These are phyloP conservation scores for Lasiodiplodia citricola DNA, from an alignment of 2,329 filamentous ascomycete genomes.

Conservation along the genomic window DNA sequence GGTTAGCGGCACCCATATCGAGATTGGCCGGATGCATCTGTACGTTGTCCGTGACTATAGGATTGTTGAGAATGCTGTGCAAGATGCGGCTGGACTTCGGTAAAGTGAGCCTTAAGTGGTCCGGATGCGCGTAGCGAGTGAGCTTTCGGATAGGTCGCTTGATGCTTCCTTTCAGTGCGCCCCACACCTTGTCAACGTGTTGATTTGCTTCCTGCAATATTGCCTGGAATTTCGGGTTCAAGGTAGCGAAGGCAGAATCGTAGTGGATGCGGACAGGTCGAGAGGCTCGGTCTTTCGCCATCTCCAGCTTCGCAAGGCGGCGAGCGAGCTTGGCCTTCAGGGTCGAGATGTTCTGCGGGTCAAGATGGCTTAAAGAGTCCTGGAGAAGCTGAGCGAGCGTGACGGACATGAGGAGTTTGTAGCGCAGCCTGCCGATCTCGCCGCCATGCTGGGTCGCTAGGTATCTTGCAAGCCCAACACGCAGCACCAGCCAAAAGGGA, in stretches of 20 bases:
- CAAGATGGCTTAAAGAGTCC: conserved; percentile 40
- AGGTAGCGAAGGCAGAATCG: conserved; percentile 35
- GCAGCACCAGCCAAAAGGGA: conserved; percentile 66
- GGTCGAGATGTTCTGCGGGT: conserved; percentile 45
- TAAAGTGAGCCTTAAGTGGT: not conserved
- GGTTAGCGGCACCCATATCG: not conserved
- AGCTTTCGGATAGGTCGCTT: conserved; percentile 51
- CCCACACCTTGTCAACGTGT: conserved; percentile 35
- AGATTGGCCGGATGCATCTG: not conserved
- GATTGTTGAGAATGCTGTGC: not conserved
- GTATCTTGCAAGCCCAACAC: conserved; percentile 62
- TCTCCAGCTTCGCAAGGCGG: conserved; percentile 63
- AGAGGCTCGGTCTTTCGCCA: conserved; percentile 38
- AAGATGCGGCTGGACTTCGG: not conserved
- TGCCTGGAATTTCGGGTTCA: conserved; percentile 33
- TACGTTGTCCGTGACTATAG: not conserved
- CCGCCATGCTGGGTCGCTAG: conserved; percentile 51
- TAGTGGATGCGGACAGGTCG: conserved; percentile 30
- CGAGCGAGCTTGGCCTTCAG: conserved; percentile 62
- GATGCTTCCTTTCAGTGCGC: conserved; percentile 31
- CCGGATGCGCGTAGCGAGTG: conserved; percentile 40
- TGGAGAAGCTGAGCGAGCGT: conserved; percentile 56
- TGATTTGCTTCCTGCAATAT: conserved; percentile 28
- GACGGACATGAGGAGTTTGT: conserved; percentile 63
- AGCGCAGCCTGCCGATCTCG: conserved; percentile 54